phyloP scores from a whole-genome alignment of 768 basidiomycete genomes.

The Lactifluus rugatus region DNA sequence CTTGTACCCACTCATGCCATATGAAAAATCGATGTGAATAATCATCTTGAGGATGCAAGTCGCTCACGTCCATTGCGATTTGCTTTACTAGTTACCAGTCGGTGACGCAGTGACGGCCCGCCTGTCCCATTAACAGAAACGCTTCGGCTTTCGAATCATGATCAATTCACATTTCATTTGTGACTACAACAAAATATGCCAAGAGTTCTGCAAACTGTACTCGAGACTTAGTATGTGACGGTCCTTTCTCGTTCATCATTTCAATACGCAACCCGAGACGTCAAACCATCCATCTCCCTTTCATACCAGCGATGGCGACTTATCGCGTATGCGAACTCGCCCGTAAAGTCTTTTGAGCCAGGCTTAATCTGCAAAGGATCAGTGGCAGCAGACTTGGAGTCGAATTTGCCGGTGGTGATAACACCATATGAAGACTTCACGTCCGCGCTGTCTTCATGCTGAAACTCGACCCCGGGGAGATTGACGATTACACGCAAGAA shows the following conservation, averaged over 20 bases:
- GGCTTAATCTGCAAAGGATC: constrained; percentile 38
- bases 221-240: too few species aligned
- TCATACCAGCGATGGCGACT: constrained; percentile 60
- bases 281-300: constrained; percentile 51
- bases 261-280: constrained; percentile 40
- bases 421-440: constrained; percentile 53
- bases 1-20: constrained; percentile 88
- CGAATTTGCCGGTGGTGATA: constrained; percentile 49
- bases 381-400: constrained; percentile 27
- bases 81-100: too few species aligned
- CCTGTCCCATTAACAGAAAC: too few species aligned
- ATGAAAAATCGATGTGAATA: constrained; percentile 78
- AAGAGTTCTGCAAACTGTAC: too few species aligned
- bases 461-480: constrained; percentile 39
- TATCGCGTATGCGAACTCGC: constrained; percentile 51
- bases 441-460: constrained; percentile 26
- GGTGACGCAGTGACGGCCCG: not conserved
- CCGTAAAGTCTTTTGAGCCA: constrained; percentile 42
- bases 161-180: too few species aligned
- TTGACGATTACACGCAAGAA: constrained; percentile 39
- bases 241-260: constrained; percentile 21
- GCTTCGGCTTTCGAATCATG: too few species aligned
- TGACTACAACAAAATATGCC: not conserved
- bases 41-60: constrained; percentile 74
- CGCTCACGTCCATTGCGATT: constrained; percentile 38